phyloP scores from a whole-genome alignment of 148 eudicot genomes.

The Oxyria digyna region DNA sequence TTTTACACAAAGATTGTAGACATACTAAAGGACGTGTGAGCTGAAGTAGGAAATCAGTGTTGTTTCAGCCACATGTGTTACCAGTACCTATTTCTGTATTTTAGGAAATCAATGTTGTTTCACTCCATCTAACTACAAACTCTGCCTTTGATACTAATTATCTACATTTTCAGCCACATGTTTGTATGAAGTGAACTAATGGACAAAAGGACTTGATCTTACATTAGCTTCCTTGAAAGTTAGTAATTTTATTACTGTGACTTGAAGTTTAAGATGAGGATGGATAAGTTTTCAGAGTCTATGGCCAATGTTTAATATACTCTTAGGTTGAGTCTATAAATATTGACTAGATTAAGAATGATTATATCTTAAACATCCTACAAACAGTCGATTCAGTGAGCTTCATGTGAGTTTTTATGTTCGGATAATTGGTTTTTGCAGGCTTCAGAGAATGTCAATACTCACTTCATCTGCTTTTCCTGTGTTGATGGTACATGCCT shows the following conservation, averaged over 20 bases:
- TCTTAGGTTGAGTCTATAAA: not conserved
- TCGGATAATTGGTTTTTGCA: conserved; percentile 13
- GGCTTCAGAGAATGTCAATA: conserved; percentile 69
- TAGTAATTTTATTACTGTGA: not conserved
- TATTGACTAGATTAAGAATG: not conserved
- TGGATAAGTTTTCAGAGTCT: not conserved
- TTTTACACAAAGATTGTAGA: not conserved
- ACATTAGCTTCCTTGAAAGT: not conserved
- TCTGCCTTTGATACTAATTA: not conserved
- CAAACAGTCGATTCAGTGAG: not conserved
- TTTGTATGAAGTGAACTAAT: not conserved
- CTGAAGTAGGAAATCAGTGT: too few species aligned
- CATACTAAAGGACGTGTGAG: not conserved
- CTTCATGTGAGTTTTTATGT: not conserved
- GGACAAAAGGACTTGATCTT: not conserved
- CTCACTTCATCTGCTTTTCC: conserved; percentile 85
- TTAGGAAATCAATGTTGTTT: too few species aligned
- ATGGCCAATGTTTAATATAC: too few species aligned
- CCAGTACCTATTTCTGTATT: not conserved
- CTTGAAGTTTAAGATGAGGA: not conserved
- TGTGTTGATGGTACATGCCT: conserved; percentile 56
- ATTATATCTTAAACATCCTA: not conserved
- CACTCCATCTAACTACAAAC: too few species aligned
- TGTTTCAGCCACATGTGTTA: too few species aligned
- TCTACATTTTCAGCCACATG: not conserved